Evolutionary conservation across 1,284 basidiomycete species (phyloP).

Genomic region (Paramarasmius palmivorus): DNA sequence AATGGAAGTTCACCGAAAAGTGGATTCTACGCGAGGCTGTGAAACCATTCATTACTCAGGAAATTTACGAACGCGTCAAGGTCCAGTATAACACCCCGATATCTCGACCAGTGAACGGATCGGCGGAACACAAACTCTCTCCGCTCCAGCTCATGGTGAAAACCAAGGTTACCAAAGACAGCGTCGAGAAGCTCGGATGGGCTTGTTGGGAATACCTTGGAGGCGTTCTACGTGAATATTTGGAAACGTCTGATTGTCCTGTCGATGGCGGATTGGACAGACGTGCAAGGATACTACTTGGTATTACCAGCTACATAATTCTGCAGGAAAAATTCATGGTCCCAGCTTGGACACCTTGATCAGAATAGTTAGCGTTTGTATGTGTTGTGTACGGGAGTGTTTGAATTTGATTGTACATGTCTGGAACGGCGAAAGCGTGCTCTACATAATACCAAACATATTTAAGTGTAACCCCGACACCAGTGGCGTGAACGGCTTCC

Average conservation of each 20-base stretch:
- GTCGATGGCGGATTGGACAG: slow-evolving; percentile 6
- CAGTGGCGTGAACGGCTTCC: too few relatives aligned
- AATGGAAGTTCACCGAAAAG: slow-evolving; percentile 20
- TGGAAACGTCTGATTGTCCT: not conserved
- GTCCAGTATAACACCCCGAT: slow-evolving; percentile 18
- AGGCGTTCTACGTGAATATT: not conserved
- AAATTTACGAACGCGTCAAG: slow-evolving; percentile 17
- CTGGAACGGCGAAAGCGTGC: too few relatives aligned
- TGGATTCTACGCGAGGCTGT: slow-evolving; percentile 21
- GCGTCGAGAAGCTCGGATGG: slow-evolving; percentile 2
- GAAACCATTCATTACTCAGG: slow-evolving; percentile 18
- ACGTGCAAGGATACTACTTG: slow-evolving; percentile 1
- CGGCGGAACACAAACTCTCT: not conserved
- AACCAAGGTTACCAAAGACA: not conserved
- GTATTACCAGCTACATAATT: slow-evolving; percentile 5
- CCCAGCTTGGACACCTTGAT: not conserved
- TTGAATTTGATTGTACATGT: too few relatives aligned
- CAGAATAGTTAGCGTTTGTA: too few relatives aligned
- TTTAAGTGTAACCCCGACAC: too few relatives aligned
- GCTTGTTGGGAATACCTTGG: slow-evolving; percentile 1
- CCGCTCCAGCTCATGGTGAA: slow-evolving; percentile 1
- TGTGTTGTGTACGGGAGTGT: too few relatives aligned
- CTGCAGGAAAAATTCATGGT: slow-evolving; percentile 5
- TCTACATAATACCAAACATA: too few relatives aligned
- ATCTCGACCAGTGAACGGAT: not conserved